A percentile compares a stretch with the other conserved stretches of the same genome.
Conservation (phyloP, 768 basidiomycete genomes). For the Pisolithus microcarpus region DNA sequence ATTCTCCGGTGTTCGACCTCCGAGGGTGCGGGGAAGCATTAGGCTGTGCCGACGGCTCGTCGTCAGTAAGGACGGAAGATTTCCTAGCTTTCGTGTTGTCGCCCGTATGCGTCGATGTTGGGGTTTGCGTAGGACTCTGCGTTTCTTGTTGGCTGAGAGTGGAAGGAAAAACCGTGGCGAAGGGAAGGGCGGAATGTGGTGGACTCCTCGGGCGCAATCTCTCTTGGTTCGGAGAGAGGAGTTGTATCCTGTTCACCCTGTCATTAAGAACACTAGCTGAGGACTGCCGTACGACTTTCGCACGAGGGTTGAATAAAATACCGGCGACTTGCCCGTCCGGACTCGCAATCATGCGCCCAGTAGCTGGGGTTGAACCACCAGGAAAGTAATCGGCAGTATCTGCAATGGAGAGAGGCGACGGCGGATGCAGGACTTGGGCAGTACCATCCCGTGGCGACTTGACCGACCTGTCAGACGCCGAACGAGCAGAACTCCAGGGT, state of each 20-base stretch:
- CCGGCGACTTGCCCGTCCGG: slow-evolving; percentile 93
- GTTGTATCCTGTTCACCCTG: slow-evolving; percentile 39
- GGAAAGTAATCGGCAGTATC: slow-evolving; percentile 64
- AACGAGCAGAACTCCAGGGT: slow-evolving; percentile 40
- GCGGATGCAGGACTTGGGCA: slow-evolving; percentile 38
- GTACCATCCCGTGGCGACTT: slow-evolving; percentile 47
- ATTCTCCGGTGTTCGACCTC: slow-evolving; percentile 22
- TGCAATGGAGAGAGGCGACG: slow-evolving; percentile 64
- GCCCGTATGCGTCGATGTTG: slow-evolving; percentile 2
- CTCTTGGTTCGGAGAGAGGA: slow-evolving; percentile 24
- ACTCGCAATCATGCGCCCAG: slow-evolving; percentile 85
- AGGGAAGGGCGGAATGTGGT: slow-evolving; percentile 20
- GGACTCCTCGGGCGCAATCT: slow-evolving; percentile 19
- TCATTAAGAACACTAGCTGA: slow-evolving; percentile 22
- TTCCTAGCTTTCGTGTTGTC: slow-evolving; percentile 23
- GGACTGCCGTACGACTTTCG: slow-evolving; percentile 26
- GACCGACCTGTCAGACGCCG: slow-evolving; percentile 57
- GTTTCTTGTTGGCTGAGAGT: slow-evolving; percentile 17
- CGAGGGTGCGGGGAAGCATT: slow-evolving; percentile 11
- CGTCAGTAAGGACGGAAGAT: slow-evolving; percentile 26
- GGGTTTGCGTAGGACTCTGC: slow-evolving; percentile 16
- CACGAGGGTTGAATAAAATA: slow-evolving; percentile 87
- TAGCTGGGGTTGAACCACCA: slow-evolving; percentile 71
- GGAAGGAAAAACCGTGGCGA: slow-evolving; percentile 21
- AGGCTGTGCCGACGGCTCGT: slow-evolving; percentile 5